Base-by-base conservation (phyloP, 2,329 filamentous ascomycete genomes). In the Hymenoscyphus occultus region DNA sequence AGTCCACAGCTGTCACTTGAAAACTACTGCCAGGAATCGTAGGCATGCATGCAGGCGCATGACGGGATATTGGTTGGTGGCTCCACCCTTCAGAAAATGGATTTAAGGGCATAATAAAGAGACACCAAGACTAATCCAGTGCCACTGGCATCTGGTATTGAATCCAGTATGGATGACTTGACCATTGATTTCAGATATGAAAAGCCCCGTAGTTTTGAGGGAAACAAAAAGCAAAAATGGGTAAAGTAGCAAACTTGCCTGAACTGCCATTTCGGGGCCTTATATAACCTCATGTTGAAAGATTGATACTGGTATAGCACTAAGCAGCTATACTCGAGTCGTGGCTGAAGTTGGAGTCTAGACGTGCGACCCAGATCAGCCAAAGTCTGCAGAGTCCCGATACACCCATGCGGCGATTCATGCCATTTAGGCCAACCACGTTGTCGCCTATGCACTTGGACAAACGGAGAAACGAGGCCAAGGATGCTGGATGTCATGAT, bases 1-100 rank as follows among this genome's bases (percentile, higher is more conserved):
- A 76, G 73, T 74, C 73, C 76, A 75, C 76, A 78, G 76, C 74
- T 77, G 76, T 77, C 76, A 79, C 76, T 75, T 76, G 72, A 74
- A 51, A 69, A 69, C 64, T 69, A 39, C 14, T 19, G 13, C 14
- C 12, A 57, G 31, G 62, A 68, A 71, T 61, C 62, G 68, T 60
- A 64, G 28, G 57, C 61, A 71, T 74, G 72, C 73, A 73, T 67
- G 66, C 68, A 74, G 66, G 73, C 72, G 71, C 56, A 60, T 58
- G 57, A 65, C 64, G 62, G 68, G 65, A 64, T 54, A 59, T 70
- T 57, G 58, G 58, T 68, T 56, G 48, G 60, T 57, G 45, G 32
- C 19, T 22, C 45, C 48, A 60, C 64, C 60, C 62, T 64, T 39
- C 60, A 54, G 45, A 54, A 54, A 54, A 54, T 54, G 48, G 48